Evolutionary conservation across 1,284 basidiomycete species (phyloP).

Genomic region (Malassezia furfur): DNA sequence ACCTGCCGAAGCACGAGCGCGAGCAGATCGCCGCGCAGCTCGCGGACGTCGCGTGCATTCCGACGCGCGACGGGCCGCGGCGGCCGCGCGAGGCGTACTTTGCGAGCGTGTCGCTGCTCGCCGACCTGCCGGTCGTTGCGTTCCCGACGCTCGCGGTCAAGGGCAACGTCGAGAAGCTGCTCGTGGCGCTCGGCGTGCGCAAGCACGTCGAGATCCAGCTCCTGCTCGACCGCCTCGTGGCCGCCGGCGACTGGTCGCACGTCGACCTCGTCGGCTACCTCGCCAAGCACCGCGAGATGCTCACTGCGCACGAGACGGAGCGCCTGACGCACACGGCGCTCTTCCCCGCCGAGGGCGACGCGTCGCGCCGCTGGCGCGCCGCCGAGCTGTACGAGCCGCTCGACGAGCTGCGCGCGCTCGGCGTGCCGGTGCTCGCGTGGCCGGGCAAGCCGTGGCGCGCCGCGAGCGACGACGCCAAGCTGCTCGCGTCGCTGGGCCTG

Average conservation of each 20-base stretch:
- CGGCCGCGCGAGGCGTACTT: slow-evolving; percentile 74
- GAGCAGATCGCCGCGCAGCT: slow-evolving; percentile 57
- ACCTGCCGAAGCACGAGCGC: slow-evolving; percentile 58
- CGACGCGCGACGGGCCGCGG: slow-evolving; percentile 69
- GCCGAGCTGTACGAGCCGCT: slow-evolving; percentile 63
- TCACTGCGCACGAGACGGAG: slow-evolving; percentile 62
- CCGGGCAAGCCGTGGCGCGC: slow-evolving; percentile 52
- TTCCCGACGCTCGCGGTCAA: slow-evolving; percentile 64
- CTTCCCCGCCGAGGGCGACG: slow-evolving; percentile 60
- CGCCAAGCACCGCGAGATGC: slow-evolving; percentile 67
- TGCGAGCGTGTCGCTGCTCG: slow-evolving; percentile 73
- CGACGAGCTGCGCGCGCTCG: slow-evolving; percentile 63
- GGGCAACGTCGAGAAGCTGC: slow-evolving; percentile 65
- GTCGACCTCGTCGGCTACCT: slow-evolving; percentile 53
- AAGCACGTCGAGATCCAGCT: slow-evolving; percentile 64
- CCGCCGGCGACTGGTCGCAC: slow-evolving; percentile 50
- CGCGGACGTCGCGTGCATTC: slow-evolving; percentile 66
- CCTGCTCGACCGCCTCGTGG: slow-evolving; percentile 50
- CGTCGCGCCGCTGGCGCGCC: slow-evolving; percentile 32
- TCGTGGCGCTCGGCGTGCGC: slow-evolving; percentile 71
- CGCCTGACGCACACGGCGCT: slow-evolving; percentile 66
- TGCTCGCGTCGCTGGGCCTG: slow-evolving; percentile 71
- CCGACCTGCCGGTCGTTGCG: slow-evolving; percentile 66
- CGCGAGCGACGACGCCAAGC: slow-evolving; percentile 58
- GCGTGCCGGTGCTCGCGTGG: slow-evolving; percentile 81